Evolutionary conservation across 371 early-diverging fungal species (phyloP), one percentile per base, ranked within the genome.

Genomic region (Syncephalastrum racemosum): DNA sequence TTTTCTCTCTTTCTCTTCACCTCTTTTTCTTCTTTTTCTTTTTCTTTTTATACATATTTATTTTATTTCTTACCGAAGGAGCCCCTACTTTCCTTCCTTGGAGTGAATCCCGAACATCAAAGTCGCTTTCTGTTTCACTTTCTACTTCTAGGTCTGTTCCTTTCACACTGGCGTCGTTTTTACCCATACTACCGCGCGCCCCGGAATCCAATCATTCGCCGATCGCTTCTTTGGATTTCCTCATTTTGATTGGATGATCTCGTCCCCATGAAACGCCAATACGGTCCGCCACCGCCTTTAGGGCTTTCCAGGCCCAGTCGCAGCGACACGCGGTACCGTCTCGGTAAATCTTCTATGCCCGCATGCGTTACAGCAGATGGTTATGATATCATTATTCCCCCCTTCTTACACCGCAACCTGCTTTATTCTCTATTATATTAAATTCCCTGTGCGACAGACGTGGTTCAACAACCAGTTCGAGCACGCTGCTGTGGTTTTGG

Each of bases 401-500:
- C 6, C 19, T 45, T 45, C 22, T 45, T 45, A 19, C 22, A 16
- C 22, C 19, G 16, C 27, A 27, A n/a, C 18, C 24, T 43, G 0
- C n/a, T 45, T 24, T 45, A 12, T 20, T 40, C 25, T 24, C 27
- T 27, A 15, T 45, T 8, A 42, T 13, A 39, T 19, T 39, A 52
- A 49, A 46, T n/a, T n/a, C n/a, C 3, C 52, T 31, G 36, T 31
- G 36, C 36, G 36, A 31, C 10, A 64, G 68, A 50, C 22, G 78
- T 86, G 56, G 74, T 84, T 19, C 87, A 89, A 62, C 77, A 86
- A 47, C 89, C 90, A n/a, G 52, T 81, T 19, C 65, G 84, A 24
- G 87, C 86, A 43, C 71, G 88, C 23, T 82, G 84, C 75, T 86
- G 87, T 61, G 89, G 89, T 12, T 85, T 85, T 62, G 86, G 87